Percentiles rank a stretch among this genome's conserved stretches.
These are phyloP conservation scores for Talaromyces adpressus DNA, from an alignment of 495 filamentous ascomycete species.

Conservation along the genomic window DNA sequence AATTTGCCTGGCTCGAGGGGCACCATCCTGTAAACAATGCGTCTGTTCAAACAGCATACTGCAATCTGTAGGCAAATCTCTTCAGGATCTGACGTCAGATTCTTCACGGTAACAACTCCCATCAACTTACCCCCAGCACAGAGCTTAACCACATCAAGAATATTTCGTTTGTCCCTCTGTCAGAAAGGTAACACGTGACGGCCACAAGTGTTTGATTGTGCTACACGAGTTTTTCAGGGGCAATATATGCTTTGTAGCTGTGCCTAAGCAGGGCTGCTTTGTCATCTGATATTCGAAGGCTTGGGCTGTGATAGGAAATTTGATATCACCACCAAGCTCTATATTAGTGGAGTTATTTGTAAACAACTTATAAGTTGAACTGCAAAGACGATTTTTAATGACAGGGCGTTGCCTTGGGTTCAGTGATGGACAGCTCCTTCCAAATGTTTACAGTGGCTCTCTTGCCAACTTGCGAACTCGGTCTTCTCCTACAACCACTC, in stretches of 20 bases:
- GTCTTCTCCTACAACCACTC: neutral
- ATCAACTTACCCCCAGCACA: neutral
- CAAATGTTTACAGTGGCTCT: neutral
- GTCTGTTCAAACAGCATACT: no score
- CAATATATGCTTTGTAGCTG: neutral
- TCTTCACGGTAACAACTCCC: neutral
- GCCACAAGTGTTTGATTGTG: neutral
- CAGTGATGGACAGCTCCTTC: neutral
- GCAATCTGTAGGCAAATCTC: no score
- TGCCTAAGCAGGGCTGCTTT: neutral
- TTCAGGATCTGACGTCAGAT: neutral
- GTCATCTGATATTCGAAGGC: neutral
- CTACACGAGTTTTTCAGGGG: neutral
- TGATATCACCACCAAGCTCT: neutral
- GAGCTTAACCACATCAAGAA: neutral
- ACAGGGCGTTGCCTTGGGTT: neutral
- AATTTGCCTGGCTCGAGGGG: no score
- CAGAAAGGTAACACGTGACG: neutral
- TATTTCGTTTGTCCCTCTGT: neutral
- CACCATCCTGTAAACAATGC: no score
- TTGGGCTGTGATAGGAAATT: neutral
- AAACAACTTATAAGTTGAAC: neutral
- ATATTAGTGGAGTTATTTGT: neutral
- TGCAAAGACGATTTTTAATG: neutral
- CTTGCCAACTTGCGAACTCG: neutral